Evolutionary conservation across 352 stramenopile genomes (phyloP).

Genomic region (Phytophthora aleatoria): DNA sequence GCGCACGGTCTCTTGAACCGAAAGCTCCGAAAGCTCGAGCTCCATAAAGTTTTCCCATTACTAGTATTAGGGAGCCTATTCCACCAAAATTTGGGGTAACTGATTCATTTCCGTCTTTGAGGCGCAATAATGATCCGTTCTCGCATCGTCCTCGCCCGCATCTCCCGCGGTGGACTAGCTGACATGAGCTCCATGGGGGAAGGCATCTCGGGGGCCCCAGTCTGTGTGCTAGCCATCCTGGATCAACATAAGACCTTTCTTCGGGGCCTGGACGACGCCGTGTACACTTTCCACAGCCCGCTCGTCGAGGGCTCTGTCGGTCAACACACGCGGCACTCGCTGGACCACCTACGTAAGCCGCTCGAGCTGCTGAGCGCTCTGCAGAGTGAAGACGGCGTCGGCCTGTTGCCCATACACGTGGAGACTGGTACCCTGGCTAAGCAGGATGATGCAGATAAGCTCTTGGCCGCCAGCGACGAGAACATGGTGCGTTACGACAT

Average conservation of each 20-base stretch:
- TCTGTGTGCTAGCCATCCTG: constrained; percentile 67
- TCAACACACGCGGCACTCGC: constrained; percentile 78
- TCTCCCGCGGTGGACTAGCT: not conserved
- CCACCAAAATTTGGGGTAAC: too few species aligned
- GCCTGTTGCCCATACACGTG: constrained; percentile 36
- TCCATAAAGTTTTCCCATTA: too few species aligned
- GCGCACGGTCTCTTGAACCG: too few species aligned
- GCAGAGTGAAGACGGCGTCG: constrained; percentile 6
- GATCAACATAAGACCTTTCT: constrained; percentile 69
- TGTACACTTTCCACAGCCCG: constrained; percentile 73
- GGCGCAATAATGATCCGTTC: constrained; percentile 1
- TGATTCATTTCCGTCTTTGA: too few species aligned
- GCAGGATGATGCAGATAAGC: constrained; percentile 12
- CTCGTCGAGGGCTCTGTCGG: constrained; percentile 66
- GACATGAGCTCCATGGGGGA: constrained; percentile 14
- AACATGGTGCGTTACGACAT: constrained; percentile 68
- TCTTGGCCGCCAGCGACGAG: not conserved
- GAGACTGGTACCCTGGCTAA: constrained; percentile 26
- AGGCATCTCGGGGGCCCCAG: constrained; percentile 27
- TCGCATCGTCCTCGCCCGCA: not conserved
- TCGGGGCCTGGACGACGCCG: constrained; percentile 43
- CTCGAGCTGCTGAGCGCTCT: constrained; percentile 46
- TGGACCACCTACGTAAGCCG: constrained; percentile 81
- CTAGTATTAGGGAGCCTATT: too few species aligned
- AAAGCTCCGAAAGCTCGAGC: too few species aligned